Conservation (phyloP, 1,284 basidiomycete species). For the Calocybe gambosa region DNA sequence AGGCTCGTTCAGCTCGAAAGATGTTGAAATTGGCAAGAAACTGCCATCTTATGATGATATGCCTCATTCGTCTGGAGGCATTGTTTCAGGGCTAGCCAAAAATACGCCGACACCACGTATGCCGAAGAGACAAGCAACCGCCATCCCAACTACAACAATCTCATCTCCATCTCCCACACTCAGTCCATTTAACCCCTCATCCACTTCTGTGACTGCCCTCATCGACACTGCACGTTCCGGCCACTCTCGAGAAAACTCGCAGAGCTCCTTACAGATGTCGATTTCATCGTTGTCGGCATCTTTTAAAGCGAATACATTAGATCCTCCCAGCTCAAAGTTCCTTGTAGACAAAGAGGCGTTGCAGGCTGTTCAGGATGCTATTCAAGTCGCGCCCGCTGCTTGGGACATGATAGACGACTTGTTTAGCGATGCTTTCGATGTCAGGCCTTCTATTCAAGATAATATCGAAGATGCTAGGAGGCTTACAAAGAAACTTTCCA, state of each 20-base stretch:
- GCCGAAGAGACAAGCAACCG: slow-evolving; percentile 37
- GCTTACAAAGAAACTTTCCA: slow-evolving; percentile 51
- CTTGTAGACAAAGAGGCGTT: slow-evolving; percentile 66
- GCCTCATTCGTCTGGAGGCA: slow-evolving; percentile 28
- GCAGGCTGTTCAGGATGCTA: slow-evolving; percentile 59
- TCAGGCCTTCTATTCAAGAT: slow-evolving; percentile 38
- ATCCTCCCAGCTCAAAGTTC: slow-evolving; percentile 44
- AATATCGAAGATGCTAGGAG: slow-evolving; percentile 49
- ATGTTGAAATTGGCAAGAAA: slow-evolving; percentile 82
- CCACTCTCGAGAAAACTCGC: slow-evolving; percentile 57
- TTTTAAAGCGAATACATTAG: slow-evolving; percentile 32
- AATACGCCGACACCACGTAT: slow-evolving; percentile 42
- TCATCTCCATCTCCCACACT: slow-evolving; percentile 19
- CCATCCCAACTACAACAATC: slow-evolving; percentile 20
- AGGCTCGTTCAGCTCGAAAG: slow-evolving; percentile 88
- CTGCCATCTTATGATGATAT: slow-evolving; percentile 61
- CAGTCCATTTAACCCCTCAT: slow-evolving; percentile 14
- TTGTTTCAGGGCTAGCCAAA: slow-evolving; percentile 26
- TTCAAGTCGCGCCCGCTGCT: slow-evolving; percentile 64
- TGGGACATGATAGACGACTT: slow-evolving; percentile 69
- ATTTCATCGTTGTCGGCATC: slow-evolving; percentile 33
- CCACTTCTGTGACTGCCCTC: slow-evolving; percentile 4
- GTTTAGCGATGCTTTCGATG: slow-evolving; percentile 38
- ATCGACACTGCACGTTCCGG: slow-evolving; percentile 11
- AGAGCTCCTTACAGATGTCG: slow-evolving; percentile 44